phyloP scores from a whole-genome alignment of 1,284 basidiomycete species.

The Austroboletus olivaceoglutinosus region DNA sequence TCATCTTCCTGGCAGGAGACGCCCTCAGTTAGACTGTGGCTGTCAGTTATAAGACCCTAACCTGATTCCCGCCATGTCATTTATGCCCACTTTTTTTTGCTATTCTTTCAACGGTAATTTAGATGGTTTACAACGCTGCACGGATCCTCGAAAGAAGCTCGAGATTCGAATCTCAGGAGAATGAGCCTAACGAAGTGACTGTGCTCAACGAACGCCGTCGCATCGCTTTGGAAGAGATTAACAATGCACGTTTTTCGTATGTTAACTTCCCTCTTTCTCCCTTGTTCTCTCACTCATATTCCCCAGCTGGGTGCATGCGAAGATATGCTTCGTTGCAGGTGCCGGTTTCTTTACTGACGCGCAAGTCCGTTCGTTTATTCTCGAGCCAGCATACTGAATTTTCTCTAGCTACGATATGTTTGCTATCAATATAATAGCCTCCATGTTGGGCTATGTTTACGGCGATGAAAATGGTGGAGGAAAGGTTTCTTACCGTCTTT shows the following conservation, averaged over 20 bases:
- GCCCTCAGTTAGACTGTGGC: slow-evolving; percentile 6
- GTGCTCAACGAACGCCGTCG: slow-evolving; percentile 24
- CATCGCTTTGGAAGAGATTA: slow-evolving; percentile 14
- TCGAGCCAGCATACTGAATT: neutral
- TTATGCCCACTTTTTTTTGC: slow-evolving; percentile 2
- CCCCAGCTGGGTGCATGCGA: slow-evolving; percentile 22
- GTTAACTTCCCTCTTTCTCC: neutral
- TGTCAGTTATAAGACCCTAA: slow-evolving; percentile 15
- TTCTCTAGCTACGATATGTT: slow-evolving; percentile 26
- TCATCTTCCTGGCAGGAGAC: slow-evolving; percentile 8
- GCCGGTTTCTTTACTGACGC: slow-evolving; percentile 28
- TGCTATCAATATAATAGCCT: slow-evolving; percentile 19
- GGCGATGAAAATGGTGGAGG: slow-evolving; percentile 23
- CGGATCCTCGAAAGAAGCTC: slow-evolving; percentile 2
- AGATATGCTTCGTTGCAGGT: slow-evolving; percentile 24
- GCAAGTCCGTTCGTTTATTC: slow-evolving; percentile 6
- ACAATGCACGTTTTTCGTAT: slow-evolving; percentile 24
- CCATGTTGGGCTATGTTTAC: slow-evolving; percentile 29
- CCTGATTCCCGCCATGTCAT: neutral
- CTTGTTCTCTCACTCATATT: neutral
- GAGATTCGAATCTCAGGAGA: neutral
- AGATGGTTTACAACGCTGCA: slow-evolving; percentile 12
- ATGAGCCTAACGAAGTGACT: slow-evolving; percentile 3
- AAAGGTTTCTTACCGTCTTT: neutral
- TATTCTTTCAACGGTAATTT: neutral